A percentile compares a stretch with the other conserved stretches of the same genome.
These are phyloP conservation scores for Wickerhamiella alocasiicola DNA, from an alignment of 805 yeast species.

Conservation along the genomic window DNA sequence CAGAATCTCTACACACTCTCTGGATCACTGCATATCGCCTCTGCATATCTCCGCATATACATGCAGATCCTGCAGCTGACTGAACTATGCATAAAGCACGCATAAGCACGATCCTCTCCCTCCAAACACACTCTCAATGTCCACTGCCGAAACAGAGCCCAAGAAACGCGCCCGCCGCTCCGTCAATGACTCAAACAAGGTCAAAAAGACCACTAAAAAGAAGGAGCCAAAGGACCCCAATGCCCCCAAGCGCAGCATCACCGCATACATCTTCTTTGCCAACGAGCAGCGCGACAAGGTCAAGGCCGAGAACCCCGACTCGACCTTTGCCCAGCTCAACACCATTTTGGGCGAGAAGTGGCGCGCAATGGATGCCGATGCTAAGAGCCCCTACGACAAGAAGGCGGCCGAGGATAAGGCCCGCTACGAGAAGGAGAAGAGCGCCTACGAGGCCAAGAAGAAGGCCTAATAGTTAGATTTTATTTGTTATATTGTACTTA, in stretches of 20 bases:
- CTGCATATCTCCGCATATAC: no score
- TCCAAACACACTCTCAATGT: conserved; percentile 14
- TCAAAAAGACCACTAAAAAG: conserved; percentile 18
- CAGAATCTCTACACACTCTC: no score
- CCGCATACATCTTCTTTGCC: conserved; percentile 98
- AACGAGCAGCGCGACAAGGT: conserved; percentile 94
- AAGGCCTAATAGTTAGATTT: neutral
- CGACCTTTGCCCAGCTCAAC: conserved; percentile 87
- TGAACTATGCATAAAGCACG: conserved; percentile 5
- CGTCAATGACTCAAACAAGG: conserved; percentile 9
- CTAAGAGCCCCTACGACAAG: conserved; percentile 78
- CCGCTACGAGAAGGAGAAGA: conserved; percentile 94
- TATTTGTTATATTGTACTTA: no score
- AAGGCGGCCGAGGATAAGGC: conserved; percentile 94
- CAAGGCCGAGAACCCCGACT: conserved; percentile 93
- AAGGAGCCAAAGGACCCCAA: conserved; percentile 39
- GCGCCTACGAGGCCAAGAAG: conserved; percentile 36
- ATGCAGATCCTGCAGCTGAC: conserved; percentile 8
- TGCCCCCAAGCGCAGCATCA: conserved; percentile 97
- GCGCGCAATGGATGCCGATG: conserved; percentile 78
- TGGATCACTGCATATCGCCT: no score
- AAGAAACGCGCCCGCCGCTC: conserved; percentile 16
- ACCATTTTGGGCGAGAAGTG: conserved; percentile 90
- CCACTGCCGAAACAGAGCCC: conserved; percentile 17
- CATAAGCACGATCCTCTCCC: conserved; percentile 2